Base-by-base conservation (phyloP, 441 rosid species). In the Theobroma grandiflorum region DNA sequence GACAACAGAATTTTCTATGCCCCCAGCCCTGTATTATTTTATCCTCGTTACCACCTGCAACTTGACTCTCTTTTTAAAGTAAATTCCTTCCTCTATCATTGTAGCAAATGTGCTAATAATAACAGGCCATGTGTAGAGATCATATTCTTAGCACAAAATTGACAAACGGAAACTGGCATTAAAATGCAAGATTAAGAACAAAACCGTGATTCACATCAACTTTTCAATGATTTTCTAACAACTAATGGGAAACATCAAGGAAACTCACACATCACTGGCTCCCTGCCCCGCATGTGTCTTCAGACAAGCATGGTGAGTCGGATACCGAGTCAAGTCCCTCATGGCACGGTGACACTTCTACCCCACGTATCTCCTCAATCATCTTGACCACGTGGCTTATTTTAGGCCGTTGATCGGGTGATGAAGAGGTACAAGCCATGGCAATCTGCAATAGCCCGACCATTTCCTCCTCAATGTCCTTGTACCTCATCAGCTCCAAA, bases 291-390 rank as follows among this genome's bases (percentile, higher is more conserved):
- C 90, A 82, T 1, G 94, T 91, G 82, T 90, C 98, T 69, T 91
- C 97, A 0, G 99, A 96, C 89, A 87, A 62, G 26, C 90, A 88
- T 1, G 99, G 98, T 1, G 99, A 94, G 57, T 92, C 98, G 3
- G 94, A 87, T n/a, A 88, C 91, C 0, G 95, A 92, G 75, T 88
- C 95, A 2, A 79, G 67, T 7, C 82, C 85, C 3, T 91, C 94
- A 2, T 90, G 92, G 76, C 89, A 85, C 0, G 96, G 97, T 0
- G 99, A 96, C 8, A 86, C 84, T 52, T 92, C 98, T 0, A 89
- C 87, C 75, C 95, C 97, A 2, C 88, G 88, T 47, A 90, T 80
- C 76, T 92, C 94, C 82, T 90, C 95, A 5, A 90, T 90, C 95
- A 92, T 85, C 83, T 82, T 88, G 57, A 86, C 87, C 4, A 88